Base-by-base conservation (phyloP, 495 filamentous ascomycete species). In the Tuber brumale region DNA sequence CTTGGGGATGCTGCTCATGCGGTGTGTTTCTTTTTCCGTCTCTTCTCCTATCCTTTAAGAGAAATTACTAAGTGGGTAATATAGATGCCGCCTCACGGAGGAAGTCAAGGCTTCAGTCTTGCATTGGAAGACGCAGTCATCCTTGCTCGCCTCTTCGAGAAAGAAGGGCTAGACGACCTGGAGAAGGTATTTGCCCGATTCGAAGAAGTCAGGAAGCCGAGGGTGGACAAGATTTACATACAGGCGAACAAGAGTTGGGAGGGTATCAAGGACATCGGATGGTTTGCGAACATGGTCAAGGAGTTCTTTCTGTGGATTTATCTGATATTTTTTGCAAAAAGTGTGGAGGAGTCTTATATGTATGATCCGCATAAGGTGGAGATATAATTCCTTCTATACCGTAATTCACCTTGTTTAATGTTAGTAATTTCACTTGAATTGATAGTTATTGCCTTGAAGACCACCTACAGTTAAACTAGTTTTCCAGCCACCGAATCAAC, bases 1-100 rank as follows among this genome's bases (percentile, higher is more conserved):
- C 79, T 90, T 9, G 88, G 88, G 16, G 88, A 90, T 83, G 86
- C 88, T 66, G 88, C 88, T n/a, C 89, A 90, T 83, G 89, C 88
- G 10, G 87, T 89, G 85, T 37, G 87, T 86, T 35, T 19, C 43
- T 41, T 31, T 66, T 51, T 51, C 35, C 44, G 27, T 18, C 51
- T 48, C 69, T 51, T 71, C 72, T 75, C 21, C 69, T 66, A 35
- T 7, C 4, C 57, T 35, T 18, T 35, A 18, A 5, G 27, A 19
- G 31, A 35, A 66, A 14, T 66, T 19, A 37, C 75, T 19, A 70
- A 37, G 12, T 44, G 45, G 70, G 44, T 73, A 35, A 69, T 74
- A 70, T 10, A 85, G 82, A 90, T 90, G 89, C 89, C 89, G 1
- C 89, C 89, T 7, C 87, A 89, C 37, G 89, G 89, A 69, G 89